Base-by-base conservation (phyloP, 352 stramenopile genomes). In the Pythium folliculosum region DNA sequence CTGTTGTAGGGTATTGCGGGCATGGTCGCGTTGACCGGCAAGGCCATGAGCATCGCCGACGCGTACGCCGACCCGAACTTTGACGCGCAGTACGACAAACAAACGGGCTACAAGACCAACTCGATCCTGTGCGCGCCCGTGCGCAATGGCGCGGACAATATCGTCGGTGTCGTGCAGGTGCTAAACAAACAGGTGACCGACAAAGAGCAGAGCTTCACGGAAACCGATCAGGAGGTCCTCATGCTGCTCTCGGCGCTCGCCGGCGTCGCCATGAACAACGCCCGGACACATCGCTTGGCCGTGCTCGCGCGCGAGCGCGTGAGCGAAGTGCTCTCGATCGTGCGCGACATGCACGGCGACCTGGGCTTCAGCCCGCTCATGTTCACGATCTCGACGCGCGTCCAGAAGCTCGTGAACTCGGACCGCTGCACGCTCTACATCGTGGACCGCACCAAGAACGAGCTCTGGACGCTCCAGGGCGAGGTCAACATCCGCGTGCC, bases 21-120 rank as follows among this genome's bases (percentile, higher is more conserved):
- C 6, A 90, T 80, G 5, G 92, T 97, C 17, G 91, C 92, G 0
- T 74, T 77, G 19, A 96, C 79, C 0, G 86, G 86, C 38, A 84
- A 93, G 55, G 63, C 81, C 0, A 80, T 97, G 59, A 97, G 97
- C 72, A 96, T 98, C 54, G 74, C 68, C 7, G 90, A 99, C 67
- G 95, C 94, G 1, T 98, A 98, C 68, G 69, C 91, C n/a, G 94
- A 98, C 60, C 71, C 84, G 1, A 91, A 91, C 57, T 99, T 99
- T 68, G 93, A 98, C 64, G 81, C 79, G 53, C 81, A 95, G 32
- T 96, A 98, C 67, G 94, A 98, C 56, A 77, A 92, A 48, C 77
- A 91, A 57, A 98, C 91, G 13, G 95, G 94, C 3, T 98, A 97
- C 72, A 81, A 88, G 45, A 98, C 96, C 16, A 82, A 80, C 32